phyloP scores from a whole-genome alignment of 108 stramenopile species.

The Fragilaria crotonensis region DNA sequence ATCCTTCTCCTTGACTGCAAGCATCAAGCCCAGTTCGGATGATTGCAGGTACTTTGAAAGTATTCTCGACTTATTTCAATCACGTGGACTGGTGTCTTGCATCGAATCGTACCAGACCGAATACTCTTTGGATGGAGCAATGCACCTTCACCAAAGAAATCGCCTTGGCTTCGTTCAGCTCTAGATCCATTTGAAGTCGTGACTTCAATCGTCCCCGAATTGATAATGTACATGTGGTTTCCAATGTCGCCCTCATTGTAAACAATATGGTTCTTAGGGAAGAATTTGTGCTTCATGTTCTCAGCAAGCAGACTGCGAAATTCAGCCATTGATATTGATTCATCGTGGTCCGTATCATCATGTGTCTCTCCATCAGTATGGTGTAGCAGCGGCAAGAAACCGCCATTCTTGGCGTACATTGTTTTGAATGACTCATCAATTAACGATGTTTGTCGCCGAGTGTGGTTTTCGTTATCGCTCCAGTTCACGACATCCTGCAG shows the following conservation, averaged over 20 bases:
- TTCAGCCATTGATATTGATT: slow-evolving; percentile 46
- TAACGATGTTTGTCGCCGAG: slow-evolving; percentile 30
- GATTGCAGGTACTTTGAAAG: slow-evolving; percentile 79
- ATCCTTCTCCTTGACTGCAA: slow-evolving; percentile 69
- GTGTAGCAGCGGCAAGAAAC: slow-evolving; percentile 2
- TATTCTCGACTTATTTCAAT: slow-evolving; percentile 81
- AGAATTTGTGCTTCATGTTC: slow-evolving; percentile 74
- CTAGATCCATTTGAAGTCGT: slow-evolving; percentile 51
- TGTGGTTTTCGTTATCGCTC: slow-evolving; percentile 43
- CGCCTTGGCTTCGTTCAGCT: slow-evolving; percentile 39
- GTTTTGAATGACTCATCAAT: slow-evolving; percentile 44
- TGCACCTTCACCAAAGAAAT: slow-evolving; percentile 83
- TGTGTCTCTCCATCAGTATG: slow-evolving; percentile 5
- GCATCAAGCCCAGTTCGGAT: slow-evolving; percentile 33
- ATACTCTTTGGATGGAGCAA: slow-evolving; percentile 53
- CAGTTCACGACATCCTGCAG: slow-evolving; percentile 40
- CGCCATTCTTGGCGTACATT: slow-evolving; percentile 16
- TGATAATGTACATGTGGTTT: slow-evolving; percentile 77
- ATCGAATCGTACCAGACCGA: slow-evolving; percentile 57
- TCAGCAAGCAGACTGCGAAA: slow-evolving; percentile 65
- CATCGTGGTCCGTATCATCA: slow-evolving; percentile 8
- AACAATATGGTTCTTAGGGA: slow-evolving; percentile 61
- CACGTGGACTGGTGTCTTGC: slow-evolving; percentile 76
- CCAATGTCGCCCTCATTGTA: slow-evolving; percentile 63
- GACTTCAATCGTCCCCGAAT: slow-evolving; percentile 69